phyloP scores from a whole-genome alignment of 176 grass and related monocot genomes.

The Eragrostis nindensis region DNA sequence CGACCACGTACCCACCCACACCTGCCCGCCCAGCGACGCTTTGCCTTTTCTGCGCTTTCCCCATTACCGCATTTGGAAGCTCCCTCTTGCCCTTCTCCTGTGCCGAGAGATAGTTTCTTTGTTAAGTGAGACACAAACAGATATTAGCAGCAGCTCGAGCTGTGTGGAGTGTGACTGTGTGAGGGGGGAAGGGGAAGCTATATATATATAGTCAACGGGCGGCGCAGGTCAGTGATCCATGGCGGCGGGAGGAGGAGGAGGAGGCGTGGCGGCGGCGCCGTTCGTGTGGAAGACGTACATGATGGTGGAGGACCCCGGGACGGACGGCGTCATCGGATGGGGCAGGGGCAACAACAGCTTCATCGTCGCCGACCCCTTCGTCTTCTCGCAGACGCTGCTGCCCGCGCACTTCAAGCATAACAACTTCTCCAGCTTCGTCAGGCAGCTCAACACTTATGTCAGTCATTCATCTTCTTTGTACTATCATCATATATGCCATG shows the following conservation, averaged over 20 bases:
- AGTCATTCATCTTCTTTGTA: background rate
- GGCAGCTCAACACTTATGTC: conserved; percentile 89
- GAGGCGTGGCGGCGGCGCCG: conserved; percentile 50
- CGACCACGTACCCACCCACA: background rate
- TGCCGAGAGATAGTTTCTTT: background rate
- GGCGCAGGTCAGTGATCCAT: background rate
- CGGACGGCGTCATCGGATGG: conserved; percentile 71
- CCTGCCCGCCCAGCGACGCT: background rate
- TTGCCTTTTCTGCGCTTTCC: background rate
- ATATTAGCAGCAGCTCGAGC: background rate
- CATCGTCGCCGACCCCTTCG: conserved; percentile 73
- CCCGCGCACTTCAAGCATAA: conserved; percentile 87
- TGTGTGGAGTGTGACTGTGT: no score
- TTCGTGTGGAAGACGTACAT: conserved; percentile 86
- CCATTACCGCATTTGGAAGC: conserved; percentile 30
- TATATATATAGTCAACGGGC: no score
- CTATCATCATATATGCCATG: no score
- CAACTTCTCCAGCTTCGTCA: conserved; percentile 97
- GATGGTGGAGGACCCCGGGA: conserved; percentile 77
- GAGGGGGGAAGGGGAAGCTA: background rate
- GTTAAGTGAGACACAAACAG: background rate
- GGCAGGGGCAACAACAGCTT: conserved; percentile 71
- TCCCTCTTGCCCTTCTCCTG: background rate
- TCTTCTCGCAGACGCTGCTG: conserved; percentile 73
- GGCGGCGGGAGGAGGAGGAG: background rate